Evolutionary conservation across 2,329 filamentous ascomycete species (phyloP).

Genomic region (Alternaria burnsii): DNA sequence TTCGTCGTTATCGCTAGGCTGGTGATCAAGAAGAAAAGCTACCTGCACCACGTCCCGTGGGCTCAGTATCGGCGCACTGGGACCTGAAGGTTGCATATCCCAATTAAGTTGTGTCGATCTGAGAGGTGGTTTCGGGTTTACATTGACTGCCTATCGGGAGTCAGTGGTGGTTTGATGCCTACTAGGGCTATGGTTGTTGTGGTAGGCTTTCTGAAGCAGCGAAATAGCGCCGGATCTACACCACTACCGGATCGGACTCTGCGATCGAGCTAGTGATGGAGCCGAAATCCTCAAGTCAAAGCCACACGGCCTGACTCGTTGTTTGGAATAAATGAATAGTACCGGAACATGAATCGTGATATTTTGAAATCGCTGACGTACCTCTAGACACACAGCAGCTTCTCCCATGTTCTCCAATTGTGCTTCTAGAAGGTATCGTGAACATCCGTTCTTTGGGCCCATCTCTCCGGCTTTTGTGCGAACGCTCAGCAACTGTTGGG

Average conservation of each 20-base stretch:
- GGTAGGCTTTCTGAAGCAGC: slow-evolving; percentile 12
- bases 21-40: slow-evolving; percentile 68
- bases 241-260: slow-evolving; percentile 21
- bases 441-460: slow-evolving; percentile 53
- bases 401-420: slow-evolving; percentile 96
- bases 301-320: slow-evolving; percentile 9
- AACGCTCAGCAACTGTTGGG: slow-evolving; percentile 88
- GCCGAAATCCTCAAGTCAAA: slow-evolving; percentile 12
- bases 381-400: slow-evolving; percentile 79
- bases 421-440: slow-evolving; percentile 82
- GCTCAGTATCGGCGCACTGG: slow-evolving; percentile 60
- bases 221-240: slow-evolving; percentile 23
- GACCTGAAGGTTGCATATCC: slow-evolving; percentile 55
- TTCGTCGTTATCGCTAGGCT: slow-evolving; percentile 56
- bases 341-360: slow-evolving; percentile 7
- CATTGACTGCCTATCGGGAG: slow-evolving; percentile 47
- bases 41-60: slow-evolving; percentile 72
- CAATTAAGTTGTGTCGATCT: slow-evolving; percentile 64
- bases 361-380: slow-evolving; percentile 38
- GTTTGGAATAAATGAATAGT: slow-evolving; percentile 27
- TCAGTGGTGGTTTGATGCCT: slow-evolving; percentile 22
- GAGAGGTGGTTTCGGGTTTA: slow-evolving; percentile 63
- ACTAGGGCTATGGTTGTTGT: slow-evolving; percentile 16
- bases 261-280: slow-evolving; percentile 18
- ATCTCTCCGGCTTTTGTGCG: slow-evolving; percentile 84